These are phyloP conservation scores for Avicennia marina DNA, from an alignment of 257 asterid genomes.

Conservation along the genomic window DNA sequence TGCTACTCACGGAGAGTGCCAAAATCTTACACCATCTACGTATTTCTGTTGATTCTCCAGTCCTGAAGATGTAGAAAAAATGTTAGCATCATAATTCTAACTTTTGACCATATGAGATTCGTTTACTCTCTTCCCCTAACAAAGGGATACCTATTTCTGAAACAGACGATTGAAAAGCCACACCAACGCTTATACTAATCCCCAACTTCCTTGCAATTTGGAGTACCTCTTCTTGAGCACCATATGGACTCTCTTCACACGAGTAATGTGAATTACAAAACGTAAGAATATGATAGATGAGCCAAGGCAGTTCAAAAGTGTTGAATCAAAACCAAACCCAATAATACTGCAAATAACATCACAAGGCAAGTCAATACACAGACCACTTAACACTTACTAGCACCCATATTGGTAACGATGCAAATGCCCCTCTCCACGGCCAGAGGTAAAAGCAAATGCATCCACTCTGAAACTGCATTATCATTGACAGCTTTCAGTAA, in stretches of 20 bases:
- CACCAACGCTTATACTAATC: conserved; percentile 53
- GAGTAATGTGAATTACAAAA: conserved; percentile 16
- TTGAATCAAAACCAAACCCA: not conserved
- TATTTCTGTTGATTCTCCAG: conserved; percentile 43
- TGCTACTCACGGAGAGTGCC: conserved; percentile 28
- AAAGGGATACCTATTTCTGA: conserved; percentile 49
- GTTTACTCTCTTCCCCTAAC: conserved; percentile 6
- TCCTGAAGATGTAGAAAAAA: conserved; percentile 43
- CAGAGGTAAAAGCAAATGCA: conserved; percentile 85
- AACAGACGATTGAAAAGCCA: conserved; percentile 73
- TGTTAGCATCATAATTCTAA: conserved; percentile 14
- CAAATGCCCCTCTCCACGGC: conserved; percentile 76
- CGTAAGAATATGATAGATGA: conserved; percentile 13
- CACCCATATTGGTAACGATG: conserved; percentile 97
- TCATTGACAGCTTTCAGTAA: conserved; percentile 22
- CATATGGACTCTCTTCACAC: conserved; percentile 58
- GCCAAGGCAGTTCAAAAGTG: conserved; percentile 10
- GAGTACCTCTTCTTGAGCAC: conserved; percentile 81
- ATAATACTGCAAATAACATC: conserved; percentile 2
- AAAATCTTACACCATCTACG: conserved; percentile 70
- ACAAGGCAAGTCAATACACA: not conserved
- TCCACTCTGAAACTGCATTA: conserved; percentile 90
- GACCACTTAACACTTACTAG: conserved; percentile 50
- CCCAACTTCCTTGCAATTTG: conserved; percentile 63
- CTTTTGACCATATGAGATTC: conserved; percentile 14